A percentile compares a stretch with the other conserved stretches of the same genome.
Conservation (phyloP, 257 asterid genomes). For the Solanum peruvianum region DNA sequence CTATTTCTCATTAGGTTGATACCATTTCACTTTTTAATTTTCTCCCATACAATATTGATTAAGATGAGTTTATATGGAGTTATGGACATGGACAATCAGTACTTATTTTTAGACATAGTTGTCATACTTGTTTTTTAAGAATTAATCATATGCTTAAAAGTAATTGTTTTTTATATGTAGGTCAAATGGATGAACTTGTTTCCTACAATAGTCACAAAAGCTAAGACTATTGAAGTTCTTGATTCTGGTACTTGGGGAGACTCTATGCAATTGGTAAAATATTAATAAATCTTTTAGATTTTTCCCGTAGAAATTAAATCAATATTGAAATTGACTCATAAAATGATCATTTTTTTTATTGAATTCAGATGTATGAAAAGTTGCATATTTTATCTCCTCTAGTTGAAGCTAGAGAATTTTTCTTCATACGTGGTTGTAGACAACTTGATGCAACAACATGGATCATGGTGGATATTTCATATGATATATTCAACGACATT, state of each 20-base stretch:
- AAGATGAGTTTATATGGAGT: background rate
- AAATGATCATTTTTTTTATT: background rate
- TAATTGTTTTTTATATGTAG: conserved; percentile 14
- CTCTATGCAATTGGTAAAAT: conserved; percentile 9
- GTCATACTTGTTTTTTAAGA: background rate
- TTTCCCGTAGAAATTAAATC: background rate
- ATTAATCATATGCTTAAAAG: background rate
- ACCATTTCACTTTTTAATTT: background rate
- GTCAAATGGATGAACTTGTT: conserved; percentile 53
- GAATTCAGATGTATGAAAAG: conserved; percentile 49
- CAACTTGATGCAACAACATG: conserved; percentile 41
- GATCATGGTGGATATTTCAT: conserved; percentile 50
- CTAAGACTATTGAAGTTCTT: conserved; percentile 31
- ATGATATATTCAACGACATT: conserved; percentile 25
- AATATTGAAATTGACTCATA: background rate
- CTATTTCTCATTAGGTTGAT: too few relatives aligned
- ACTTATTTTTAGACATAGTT: background rate
- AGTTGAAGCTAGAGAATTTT: conserved; percentile 59
- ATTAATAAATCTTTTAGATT: background rate
- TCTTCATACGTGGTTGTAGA: conserved; percentile 38
- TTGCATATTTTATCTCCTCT: conserved; percentile 60
- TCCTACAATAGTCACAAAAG: conserved; percentile 42
- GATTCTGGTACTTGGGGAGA: conserved; percentile 37
- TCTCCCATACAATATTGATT: background rate
- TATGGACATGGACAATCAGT: background rate